Evolutionary conservation across 495 filamentous ascomycete species (phyloP), one percentile per base, ranked within the genome.

Genomic region (Xylaria venustula): DNA sequence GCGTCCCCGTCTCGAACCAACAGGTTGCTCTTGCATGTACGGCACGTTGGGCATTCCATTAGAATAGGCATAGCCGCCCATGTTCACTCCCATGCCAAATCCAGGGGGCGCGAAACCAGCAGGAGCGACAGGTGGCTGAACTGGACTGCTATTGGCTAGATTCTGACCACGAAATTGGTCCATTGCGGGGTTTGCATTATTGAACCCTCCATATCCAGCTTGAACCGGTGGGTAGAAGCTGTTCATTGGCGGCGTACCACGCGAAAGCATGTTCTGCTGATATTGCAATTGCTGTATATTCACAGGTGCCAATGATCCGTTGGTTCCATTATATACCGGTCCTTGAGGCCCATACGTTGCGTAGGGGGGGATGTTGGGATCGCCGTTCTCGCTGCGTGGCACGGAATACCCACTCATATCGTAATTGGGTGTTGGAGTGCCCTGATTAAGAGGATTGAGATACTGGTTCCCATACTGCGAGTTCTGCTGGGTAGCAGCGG

Each of bases 251-350:
- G 80, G 78, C 7, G 72, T 71, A 17, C 75, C 75, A 23, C 83
- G 80, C 5, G 80, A 74, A 57, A 86, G 77, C 67, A 87, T 73
- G 55, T 68, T 75, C 64, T 87, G 84, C 69, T 86, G 84, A 63
- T 83, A 85, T 68, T 87, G 85, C 42, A 85, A 62, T 62, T 83
- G 81, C 64, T 81, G 78, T 1, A 83, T 68, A 37, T 75, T 79
- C 19, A 65, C 58, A 7, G 85, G 81, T 19, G 73, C 70, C 60
- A 84, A 75, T 36, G 77, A 75, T 61, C 79, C 71, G 59, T 73
- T 76, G 51, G 72, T 55, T n/a, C 77, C 71, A 30, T 74, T 78
- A 69, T 77, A 87, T 71, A 87, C 81, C 15, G 75, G 69, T 6
- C 67, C 77, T 60, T 77, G 77, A 11, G 79, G 66, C 47, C 75